Evolutionary conservation across 2,329 filamentous ascomycete species (phyloP).

Genomic region (Hypoxylon sp.): DNA sequence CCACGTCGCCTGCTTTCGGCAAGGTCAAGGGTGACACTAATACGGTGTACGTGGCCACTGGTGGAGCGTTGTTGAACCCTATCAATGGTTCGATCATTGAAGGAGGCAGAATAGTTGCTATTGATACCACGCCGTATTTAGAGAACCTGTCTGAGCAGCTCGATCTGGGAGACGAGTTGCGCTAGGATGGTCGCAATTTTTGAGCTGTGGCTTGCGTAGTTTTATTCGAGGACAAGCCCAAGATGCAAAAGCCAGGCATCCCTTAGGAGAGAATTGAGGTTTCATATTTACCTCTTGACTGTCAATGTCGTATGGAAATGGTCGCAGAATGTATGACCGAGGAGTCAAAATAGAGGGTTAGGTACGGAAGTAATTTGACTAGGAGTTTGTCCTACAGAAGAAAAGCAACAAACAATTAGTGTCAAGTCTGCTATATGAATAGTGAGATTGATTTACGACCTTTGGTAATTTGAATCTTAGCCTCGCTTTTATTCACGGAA

Average conservation of each 20-base stretch:
- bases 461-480: not conserved
- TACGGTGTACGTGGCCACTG: conserved; percentile 5
- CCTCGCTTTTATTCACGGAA: not conserved
- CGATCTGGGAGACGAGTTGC: not conserved
- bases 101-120: conserved; percentile 11
- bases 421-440: not conserved
- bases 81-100: conserved; percentile 9
- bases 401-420: not conserved
- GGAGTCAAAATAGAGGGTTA: not conserved
- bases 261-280: not conserved
- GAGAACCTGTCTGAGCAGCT: not conserved
- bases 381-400: not conserved
- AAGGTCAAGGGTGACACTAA: not conserved
- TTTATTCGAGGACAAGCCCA: too few species aligned
- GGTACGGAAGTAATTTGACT: not conserved
- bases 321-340: not conserved
- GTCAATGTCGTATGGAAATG: not conserved
- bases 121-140: conserved; percentile 9
- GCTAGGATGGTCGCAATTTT: not conserved
- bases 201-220: not conserved
- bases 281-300: not conserved
- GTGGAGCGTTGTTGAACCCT: not conserved
- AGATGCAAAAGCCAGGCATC: not conserved
- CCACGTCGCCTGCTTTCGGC: not conserved
- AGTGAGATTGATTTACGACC: not conserved